These are phyloP conservation scores for Theobroma cacao DNA, from an alignment of 345 rosid species.

Conservation along the genomic window DNA sequence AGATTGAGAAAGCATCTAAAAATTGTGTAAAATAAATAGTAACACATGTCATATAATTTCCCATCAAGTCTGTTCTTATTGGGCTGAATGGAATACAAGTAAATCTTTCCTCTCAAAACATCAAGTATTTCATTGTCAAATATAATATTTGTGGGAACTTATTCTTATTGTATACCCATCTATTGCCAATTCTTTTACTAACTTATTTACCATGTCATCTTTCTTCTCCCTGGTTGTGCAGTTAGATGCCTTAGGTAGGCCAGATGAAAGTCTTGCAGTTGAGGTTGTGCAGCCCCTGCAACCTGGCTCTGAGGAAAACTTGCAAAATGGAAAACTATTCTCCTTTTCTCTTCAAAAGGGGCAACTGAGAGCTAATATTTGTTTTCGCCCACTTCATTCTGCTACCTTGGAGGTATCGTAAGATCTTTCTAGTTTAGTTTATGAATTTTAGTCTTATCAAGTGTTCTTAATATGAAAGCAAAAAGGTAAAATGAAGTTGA, in stretches of 20 bases:
- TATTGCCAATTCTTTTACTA: constrained; percentile 8
- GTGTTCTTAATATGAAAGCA: background rate
- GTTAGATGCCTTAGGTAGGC: constrained; percentile 87
- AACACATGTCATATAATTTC: background rate
- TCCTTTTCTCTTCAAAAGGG: constrained; percentile 91
- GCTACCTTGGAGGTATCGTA: constrained; percentile 82
- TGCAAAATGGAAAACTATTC: constrained; percentile 62
- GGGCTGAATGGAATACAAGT: constrained; percentile 2
- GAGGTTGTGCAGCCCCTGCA: constrained; percentile 73
- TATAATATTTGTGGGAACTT: background rate
- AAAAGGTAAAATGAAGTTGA: background rate
- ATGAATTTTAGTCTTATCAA: background rate
- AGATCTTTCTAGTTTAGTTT: constrained; percentile 16
- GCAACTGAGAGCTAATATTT: constrained; percentile 77
- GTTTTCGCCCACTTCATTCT: constrained; percentile 70
- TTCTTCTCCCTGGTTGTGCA: constrained; percentile 37
- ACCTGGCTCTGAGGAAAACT: constrained; percentile 48
- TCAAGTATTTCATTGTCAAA: constrained; percentile 5
- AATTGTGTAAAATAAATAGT: background rate
- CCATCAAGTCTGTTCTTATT: background rate
- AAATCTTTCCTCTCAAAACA: background rate
- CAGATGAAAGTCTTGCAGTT: constrained; percentile 86
- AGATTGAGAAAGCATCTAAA: background rate
- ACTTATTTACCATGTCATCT: constrained; percentile 11
- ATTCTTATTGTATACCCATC: background rate